phyloP scores from a whole-genome alignment of 495 filamentous ascomycete species.

The Cladorrhinum samala region DNA sequence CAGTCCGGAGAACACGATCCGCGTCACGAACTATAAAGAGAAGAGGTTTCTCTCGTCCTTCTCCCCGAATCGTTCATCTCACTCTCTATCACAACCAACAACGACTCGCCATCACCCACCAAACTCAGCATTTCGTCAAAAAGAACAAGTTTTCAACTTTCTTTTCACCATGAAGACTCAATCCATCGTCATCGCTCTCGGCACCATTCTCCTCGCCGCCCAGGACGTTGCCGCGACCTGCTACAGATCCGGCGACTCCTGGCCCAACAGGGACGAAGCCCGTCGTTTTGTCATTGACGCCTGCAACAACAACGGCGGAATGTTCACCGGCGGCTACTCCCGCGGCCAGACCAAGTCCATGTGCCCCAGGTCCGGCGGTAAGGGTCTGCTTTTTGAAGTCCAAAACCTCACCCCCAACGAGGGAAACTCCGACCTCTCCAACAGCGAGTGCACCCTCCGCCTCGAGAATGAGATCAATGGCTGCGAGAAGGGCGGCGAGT shows the following conservation, averaged over 20 bases:
- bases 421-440: background rate
- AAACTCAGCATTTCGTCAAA: no score
- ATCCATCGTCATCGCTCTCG: background rate
- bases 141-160: no score
- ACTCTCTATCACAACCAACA: no score
- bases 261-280: background rate
- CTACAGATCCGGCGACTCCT: background rate
- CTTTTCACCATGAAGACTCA: constrained; percentile 2
- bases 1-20: no score
- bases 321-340: background rate
- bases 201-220: background rate
- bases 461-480: background rate
- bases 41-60: no score
- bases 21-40: no score
- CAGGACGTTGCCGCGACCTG: background rate
- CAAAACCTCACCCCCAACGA: background rate
- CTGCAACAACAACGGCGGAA: background rate
- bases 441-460: background rate
- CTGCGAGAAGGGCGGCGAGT: background rate
- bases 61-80: no score
- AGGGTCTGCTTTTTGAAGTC: background rate
- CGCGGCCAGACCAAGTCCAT: background rate
- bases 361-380: background rate
- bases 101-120: no score
- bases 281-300: background rate